A percentile compares a stretch with the other conserved stretches of the same genome.
These are phyloP conservation scores for Bidens hawaiensis DNA, from an alignment of 140 eudicot genomes.

Conservation along the genomic window DNA sequence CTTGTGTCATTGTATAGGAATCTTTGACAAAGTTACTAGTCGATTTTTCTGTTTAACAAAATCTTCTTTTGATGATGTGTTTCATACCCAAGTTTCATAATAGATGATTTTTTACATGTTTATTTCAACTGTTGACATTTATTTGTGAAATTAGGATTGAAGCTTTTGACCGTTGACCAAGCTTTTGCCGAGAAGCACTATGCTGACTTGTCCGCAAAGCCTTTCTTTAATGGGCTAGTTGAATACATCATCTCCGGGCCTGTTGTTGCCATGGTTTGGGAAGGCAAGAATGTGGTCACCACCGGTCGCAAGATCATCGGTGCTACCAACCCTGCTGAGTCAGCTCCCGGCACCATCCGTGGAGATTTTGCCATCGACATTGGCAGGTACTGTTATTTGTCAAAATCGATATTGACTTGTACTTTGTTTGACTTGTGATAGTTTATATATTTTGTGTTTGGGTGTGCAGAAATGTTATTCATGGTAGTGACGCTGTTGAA, in stretches of 20 bases:
- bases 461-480: slow-evolving; percentile 77
- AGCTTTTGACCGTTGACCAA: slow-evolving; percentile 70
- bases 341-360: slow-evolving; percentile 98
- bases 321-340: slow-evolving; percentile 86
- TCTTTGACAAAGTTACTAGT: no score
- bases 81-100: no score
- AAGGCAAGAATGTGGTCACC: slow-evolving; percentile 73
- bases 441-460: slow-evolving; percentile 1
- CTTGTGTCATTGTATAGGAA: no score
- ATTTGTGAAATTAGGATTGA: slow-evolving; percentile 50
- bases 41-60: no score
- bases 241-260: slow-evolving; percentile 96
- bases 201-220: slow-evolving; percentile 84
- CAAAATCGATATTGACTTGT: neutral
- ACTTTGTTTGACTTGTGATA: neutral
- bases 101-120: no score
- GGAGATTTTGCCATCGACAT: slow-evolving; percentile 95
- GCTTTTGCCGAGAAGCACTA: slow-evolving; percentile 95
- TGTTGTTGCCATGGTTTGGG: slow-evolving; percentile 97
- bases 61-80: no score
- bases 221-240: slow-evolving; percentile 81
- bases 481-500: slow-evolving; percentile 94
- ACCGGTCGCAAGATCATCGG: slow-evolving; percentile 94
- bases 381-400: slow-evolving; percentile 54
- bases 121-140: neutral